These are phyloP conservation scores for Zea luxurians DNA, from an alignment of 176 grass and related monocot species.

Conservation along the genomic window DNA sequence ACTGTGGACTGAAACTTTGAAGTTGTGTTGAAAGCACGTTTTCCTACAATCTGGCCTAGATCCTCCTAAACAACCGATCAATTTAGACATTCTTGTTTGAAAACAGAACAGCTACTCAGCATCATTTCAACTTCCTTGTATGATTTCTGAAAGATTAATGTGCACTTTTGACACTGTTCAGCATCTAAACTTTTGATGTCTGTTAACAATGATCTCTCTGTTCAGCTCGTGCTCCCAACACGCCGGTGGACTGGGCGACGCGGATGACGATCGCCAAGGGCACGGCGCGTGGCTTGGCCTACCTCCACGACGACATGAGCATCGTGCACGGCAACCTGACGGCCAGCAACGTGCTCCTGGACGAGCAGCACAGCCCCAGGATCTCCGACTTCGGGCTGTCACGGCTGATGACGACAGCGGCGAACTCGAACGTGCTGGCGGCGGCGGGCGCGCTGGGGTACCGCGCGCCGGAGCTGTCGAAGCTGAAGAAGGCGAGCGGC, in stretches of 20 bases:
- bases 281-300: constrained; percentile 55
- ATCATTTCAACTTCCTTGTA: no score
- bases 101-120: no score
- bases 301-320: constrained; percentile 62
- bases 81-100: no score
- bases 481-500: constrained; percentile 70
- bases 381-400: constrained; percentile 71
- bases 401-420: constrained; percentile 72
- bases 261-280: constrained; percentile 69
- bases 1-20: neutral
- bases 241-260: constrained; percentile 52
- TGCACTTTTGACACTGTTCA: no score
- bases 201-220: neutral
- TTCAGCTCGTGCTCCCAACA: constrained; percentile 35
- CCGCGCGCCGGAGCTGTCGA: constrained; percentile 80
- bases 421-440: constrained; percentile 68
- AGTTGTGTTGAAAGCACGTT: no score
- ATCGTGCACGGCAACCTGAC: constrained; percentile 82
- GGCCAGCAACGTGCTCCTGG: constrained; percentile 70
- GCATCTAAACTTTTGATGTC: neutral
- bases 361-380: constrained; percentile 51
- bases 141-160: no score
- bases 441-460: constrained; percentile 61
- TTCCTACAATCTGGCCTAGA: no score
- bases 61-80: no score